phyloP scores from a whole-genome alignment of 129 eudicot species.

The Sambucus nigra region DNA sequence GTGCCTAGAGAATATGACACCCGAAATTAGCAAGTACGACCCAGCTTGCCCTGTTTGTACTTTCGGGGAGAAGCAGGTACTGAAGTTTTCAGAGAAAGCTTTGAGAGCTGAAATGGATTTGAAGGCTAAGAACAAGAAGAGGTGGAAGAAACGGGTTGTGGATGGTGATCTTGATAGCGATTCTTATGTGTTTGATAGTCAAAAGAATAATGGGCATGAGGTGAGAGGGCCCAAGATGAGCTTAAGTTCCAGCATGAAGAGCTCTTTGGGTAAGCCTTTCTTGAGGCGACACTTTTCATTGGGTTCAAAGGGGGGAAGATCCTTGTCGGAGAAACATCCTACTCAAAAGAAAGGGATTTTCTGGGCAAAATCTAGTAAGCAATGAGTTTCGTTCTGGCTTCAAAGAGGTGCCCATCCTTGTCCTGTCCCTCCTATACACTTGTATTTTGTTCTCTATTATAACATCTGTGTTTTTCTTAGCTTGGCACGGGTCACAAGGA shows the following conservation, averaged over 20 bases:
- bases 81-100: slow-evolving; percentile 63
- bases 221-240: slow-evolving; percentile 40
- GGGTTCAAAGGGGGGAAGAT: slow-evolving; percentile 46
- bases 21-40: slow-evolving; percentile 69
- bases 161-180: slow-evolving; percentile 39
- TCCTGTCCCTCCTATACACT: not conserved
- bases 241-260: slow-evolving; percentile 64
- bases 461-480: not conserved
- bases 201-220: slow-evolving; percentile 28
- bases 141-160: slow-evolving; percentile 41
- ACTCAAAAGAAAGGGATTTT: slow-evolving; percentile 58
- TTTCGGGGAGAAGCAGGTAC: slow-evolving; percentile 63
- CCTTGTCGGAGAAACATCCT: slow-evolving; percentile 38
- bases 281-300: slow-evolving; percentile 72
- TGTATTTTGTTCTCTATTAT: not conserved
- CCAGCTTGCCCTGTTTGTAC: slow-evolving; percentile 95
- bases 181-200: slow-evolving; percentile 32
- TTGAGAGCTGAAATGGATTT: slow-evolving; percentile 61
- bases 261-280: slow-evolving; percentile 58
- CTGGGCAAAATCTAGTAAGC: slow-evolving; percentile 10
- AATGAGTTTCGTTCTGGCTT: slow-evolving; percentile 1
- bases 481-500: too few relatives aligned
- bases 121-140: slow-evolving; percentile 45
- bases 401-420: not conserved
- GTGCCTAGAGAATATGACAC: slow-evolving; percentile 80